Evolutionary conservation across 78 protist species (phyloP).

Genomic region (Mastigamoeba balamuthi): DNA sequence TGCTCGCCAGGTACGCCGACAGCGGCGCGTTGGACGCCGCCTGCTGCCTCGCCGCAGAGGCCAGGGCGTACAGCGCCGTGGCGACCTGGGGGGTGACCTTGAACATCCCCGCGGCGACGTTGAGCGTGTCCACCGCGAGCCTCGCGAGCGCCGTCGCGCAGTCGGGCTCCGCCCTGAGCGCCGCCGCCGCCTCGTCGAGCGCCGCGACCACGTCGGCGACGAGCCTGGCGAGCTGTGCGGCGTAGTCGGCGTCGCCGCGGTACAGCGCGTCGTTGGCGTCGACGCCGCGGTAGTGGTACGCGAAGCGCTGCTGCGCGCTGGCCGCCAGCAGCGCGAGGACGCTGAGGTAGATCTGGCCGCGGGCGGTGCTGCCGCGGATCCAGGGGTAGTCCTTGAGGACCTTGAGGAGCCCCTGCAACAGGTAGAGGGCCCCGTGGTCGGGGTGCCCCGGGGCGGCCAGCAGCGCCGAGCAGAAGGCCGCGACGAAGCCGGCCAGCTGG

Average conservation of each 20-base stretch:
- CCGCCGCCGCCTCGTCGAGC: background rate
- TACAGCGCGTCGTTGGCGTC: background rate
- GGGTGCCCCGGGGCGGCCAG: conserved; percentile 82
- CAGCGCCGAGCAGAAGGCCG: conserved; percentile 11
- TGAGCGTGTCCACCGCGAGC: too few species aligned
- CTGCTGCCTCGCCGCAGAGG: too few species aligned
- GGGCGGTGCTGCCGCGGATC: conserved; percentile 18
- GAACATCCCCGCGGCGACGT: too few species aligned
- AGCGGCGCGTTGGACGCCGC: too few species aligned
- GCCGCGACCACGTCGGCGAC: background rate
- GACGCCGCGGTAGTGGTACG: conserved; percentile 12
- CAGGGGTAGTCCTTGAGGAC: conserved; percentile 41
- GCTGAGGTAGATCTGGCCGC: conserved; percentile 5
- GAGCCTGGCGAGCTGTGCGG: background rate
- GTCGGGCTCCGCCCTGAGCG: background rate
- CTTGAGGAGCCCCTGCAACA: conserved; percentile 53
- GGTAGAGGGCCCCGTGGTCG: conserved; percentile 58
- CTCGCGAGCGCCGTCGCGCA: background rate
- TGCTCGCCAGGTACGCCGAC: too few species aligned
- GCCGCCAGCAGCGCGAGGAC: conserved; percentile 21
- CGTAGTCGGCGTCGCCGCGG: background rate
- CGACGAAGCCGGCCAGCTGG: conserved; percentile 12
- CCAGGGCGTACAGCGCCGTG: too few species aligned
- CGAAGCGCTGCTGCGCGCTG: conserved; percentile 21
- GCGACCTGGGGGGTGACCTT: too few species aligned